Evolutionary conservation across 2,329 filamentous ascomycete species (phyloP).

Genomic region (Lasiodiplodia gonubiensis): DNA sequence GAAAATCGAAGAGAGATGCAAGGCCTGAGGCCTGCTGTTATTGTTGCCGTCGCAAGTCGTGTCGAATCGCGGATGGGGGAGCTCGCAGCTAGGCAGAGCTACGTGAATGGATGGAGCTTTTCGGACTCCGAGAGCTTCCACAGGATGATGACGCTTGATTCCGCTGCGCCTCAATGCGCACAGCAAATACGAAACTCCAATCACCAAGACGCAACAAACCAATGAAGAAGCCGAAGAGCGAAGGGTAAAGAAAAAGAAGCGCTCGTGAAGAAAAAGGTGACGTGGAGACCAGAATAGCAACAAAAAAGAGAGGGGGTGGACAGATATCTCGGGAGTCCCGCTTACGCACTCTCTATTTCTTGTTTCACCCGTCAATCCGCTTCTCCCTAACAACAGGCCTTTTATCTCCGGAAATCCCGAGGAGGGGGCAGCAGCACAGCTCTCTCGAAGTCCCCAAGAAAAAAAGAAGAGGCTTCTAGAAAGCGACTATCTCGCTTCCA

Average conservation of each 20-base stretch:
- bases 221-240: neutral
- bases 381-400: neutral
- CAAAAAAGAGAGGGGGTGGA: neutral
- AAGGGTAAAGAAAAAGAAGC: too few relatives aligned
- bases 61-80: neutral
- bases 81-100: neutral
- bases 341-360: neutral
- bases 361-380: neutral
- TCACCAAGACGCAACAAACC: neutral
- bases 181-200: neutral
- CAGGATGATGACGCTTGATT: neutral
- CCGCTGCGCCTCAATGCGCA: too few relatives aligned
- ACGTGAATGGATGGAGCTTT: neutral
- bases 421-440: too few relatives aligned
- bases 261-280: neutral
- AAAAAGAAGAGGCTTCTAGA: neutral
- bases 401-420: constrained; percentile 1
- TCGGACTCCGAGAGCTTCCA: neutral
- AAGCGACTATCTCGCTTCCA: neutral
- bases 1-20: neutral
- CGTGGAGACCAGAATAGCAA: neutral
- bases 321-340: constrained; percentile 4
- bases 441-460: neutral
- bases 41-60: neutral
- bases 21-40: neutral